A percentile compares a stretch with the other conserved stretches of the same genome.
These are phyloP conservation scores for Berkeleyomyces rouxiae DNA, from an alignment of 2,329 filamentous ascomycete genomes.

Conservation along the genomic window DNA sequence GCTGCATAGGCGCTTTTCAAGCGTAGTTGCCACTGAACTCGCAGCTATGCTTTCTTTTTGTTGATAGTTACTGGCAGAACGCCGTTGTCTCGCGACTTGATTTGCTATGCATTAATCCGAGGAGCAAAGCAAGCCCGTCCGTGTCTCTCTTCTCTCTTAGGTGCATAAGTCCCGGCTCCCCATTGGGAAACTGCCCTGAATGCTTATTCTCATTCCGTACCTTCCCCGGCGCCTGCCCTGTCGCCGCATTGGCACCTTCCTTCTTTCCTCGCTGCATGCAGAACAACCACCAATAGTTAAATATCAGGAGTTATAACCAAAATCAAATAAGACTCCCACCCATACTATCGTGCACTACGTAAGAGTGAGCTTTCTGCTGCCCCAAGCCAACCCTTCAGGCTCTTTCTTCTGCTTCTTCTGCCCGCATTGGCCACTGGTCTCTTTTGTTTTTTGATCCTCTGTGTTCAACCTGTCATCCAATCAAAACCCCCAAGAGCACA, in stretches of 20 bases:
- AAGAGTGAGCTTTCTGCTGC: neutral
- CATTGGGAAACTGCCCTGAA: neutral
- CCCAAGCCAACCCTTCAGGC: neutral
- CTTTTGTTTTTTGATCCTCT: neutral
- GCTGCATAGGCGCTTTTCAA: too few relatives aligned
- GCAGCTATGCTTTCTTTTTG: too few relatives aligned
- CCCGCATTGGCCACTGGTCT: neutral
- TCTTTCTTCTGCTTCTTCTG: too few relatives aligned
- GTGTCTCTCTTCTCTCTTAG: neutral
- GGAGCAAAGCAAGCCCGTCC: neutral
- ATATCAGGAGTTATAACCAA: neutral
- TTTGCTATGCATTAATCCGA: neutral
- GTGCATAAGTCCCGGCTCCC: neutral
- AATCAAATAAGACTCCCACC: neutral
- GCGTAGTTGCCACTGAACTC: too few relatives aligned
- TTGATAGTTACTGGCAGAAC: neutral
- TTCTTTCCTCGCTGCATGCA: neutral
- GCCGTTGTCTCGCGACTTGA: neutral
- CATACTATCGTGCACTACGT: too few relatives aligned
- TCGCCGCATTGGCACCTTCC: neutral
- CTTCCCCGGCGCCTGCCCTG: neutral
- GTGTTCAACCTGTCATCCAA: neutral
- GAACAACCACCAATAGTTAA: neutral
- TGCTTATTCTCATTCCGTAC: neutral
- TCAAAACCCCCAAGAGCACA: neutral